Evolutionary conservation across 768 basidiomycete species (phyloP), one percentile per base, ranked within the genome.

Genomic region (Zangia roseola): DNA sequence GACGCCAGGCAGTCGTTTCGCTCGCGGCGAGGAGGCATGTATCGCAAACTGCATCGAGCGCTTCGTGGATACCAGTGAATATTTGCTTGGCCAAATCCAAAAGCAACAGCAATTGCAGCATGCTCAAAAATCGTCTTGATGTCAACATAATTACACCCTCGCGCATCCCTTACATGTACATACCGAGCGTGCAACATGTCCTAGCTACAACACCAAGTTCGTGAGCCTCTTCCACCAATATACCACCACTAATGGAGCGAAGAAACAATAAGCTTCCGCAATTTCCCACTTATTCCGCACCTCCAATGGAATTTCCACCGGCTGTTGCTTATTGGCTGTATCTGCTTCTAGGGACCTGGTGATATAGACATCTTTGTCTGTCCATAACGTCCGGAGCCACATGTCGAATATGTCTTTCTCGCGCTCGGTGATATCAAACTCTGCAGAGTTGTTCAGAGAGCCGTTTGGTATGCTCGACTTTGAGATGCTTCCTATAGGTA

Each of bases 21-120:
- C 89, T 19, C 75, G 85, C 41, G 71, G 79, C 34, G 94, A 97
- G 71, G 83, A 87, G 59, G 75, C 73, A 47, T 97, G 94, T 65
- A 77, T 97, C 41, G 73, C 78, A 45, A 94, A 94, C 70, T 97
- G 94, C 63, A 92, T 95, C 42, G 90, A 91, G 49, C 77, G 94
- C 49, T 97, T 97, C 73, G 72, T 97, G 58, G 94, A 97, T 72
- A 81, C 84, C 31, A 88, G 83, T 62, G 68, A 92, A 35, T 89
- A 81, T 71, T 79, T 97, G 74, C 84, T 97, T 49, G 81, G 82
- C 54, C 77, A 80, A 59, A 71, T 86, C 28, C 69, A 76, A 36
- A 69, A 72, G 33, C 68, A 74, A 49, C 75, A 84, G 26, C 78
- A 82, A 52, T 67, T 75, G 53, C 77, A 80, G 56, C 62, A 64